These are phyloP conservation scores for Trypanosoma mega DNA, from an alignment of 208 protist species.

Conservation along the genomic window DNA sequence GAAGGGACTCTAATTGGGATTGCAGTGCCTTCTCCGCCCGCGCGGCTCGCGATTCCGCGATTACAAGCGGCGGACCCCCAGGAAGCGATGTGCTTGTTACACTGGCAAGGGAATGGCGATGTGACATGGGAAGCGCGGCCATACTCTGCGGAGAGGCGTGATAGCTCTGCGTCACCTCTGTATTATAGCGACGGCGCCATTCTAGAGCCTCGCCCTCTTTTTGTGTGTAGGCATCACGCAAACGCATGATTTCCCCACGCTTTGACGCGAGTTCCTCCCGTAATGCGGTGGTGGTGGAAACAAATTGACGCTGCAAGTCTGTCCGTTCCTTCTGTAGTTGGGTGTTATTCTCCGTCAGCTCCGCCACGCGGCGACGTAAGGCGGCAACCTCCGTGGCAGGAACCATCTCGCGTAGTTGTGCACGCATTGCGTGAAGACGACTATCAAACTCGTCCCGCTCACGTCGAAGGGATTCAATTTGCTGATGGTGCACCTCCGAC, in stretches of 20 bases:
- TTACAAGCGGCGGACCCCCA: no score
- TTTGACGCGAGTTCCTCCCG: conserved; percentile 66
- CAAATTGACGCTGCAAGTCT: conserved; percentile 50
- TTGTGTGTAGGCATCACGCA: conserved; percentile 39
- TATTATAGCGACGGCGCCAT: conserved; percentile 28
- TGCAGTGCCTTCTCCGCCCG: conserved; percentile 20
- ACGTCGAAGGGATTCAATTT: conserved; percentile 41
- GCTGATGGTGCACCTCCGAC: conserved; percentile 50
- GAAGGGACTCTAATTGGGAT: conserved; percentile 29
- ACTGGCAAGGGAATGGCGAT: no score
- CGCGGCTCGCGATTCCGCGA: no score
- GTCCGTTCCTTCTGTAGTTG: conserved; percentile 47
- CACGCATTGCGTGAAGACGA: conserved; percentile 43
- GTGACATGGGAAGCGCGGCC: no score
- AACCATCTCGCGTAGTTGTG: conserved; percentile 33
- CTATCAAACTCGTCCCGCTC: conserved; percentile 45
- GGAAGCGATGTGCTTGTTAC: no score
- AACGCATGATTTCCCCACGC: conserved; percentile 39
- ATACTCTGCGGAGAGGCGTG: background rate
- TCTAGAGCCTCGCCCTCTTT: conserved; percentile 36
- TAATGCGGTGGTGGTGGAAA: conserved; percentile 42
- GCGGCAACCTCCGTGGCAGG: conserved; percentile 40
- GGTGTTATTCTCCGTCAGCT: conserved; percentile 45
- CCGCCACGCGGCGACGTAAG: conserved; percentile 38
- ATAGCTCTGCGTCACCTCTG: background rate